A percentile compares a stretch with the other conserved stretches of the same genome.
These are phyloP conservation scores for Aspergillus novoparasiticus DNA, from an alignment of 2,329 filamentous ascomycete species.

Conservation along the genomic window DNA sequence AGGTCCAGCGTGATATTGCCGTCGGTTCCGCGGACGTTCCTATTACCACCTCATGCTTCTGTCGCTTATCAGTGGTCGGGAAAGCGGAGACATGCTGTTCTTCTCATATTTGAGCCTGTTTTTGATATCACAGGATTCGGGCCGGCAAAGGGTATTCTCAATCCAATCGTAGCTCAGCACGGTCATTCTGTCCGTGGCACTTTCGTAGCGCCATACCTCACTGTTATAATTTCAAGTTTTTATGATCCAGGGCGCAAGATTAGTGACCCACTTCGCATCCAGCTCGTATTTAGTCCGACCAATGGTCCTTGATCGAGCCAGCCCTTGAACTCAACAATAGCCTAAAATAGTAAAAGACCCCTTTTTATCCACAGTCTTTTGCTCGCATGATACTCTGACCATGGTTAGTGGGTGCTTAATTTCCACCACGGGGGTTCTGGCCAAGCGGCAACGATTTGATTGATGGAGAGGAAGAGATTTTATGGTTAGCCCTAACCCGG, in stretches of 20 bases:
- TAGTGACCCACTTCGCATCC: background rate
- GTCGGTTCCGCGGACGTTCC: conserved; percentile 60
- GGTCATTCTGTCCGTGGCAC: background rate
- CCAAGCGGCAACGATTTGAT: background rate
- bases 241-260: background rate
- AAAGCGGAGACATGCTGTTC: background rate
- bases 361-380: background rate
- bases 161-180: background rate
- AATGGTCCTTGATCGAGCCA: background rate
- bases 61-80: conserved; percentile 22
- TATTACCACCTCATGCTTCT: conserved; percentile 61
- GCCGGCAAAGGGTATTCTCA: background rate
- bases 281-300: background rate
- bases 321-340: background rate
- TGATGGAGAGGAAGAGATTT: background rate
- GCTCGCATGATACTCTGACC: background rate
- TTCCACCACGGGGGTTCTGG: background rate
- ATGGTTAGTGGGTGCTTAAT: background rate
- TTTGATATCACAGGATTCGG: background rate
- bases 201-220: background rate
- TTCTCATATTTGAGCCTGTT: too few relatives aligned
- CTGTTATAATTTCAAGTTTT: background rate
- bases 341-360: background rate
- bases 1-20: conserved; percentile 54
- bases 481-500: background rate